Evolutionary conservation across 2,329 filamentous ascomycete species (phyloP).

Genomic region (Ascomycota sp.): DNA sequence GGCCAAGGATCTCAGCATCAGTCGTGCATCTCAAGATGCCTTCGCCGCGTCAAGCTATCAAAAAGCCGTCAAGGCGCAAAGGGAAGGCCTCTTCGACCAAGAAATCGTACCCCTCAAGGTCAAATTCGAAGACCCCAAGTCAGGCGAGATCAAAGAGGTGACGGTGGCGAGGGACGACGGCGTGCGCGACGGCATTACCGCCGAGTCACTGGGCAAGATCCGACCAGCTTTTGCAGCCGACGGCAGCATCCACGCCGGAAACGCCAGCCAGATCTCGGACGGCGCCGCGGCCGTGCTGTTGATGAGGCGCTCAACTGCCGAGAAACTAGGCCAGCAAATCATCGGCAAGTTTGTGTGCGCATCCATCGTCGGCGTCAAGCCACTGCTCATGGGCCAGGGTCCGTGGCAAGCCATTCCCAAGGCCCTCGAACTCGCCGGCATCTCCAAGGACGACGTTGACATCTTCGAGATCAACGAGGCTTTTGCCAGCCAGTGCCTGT

Average conservation of each 20-base stretch:
- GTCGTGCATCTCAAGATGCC: conserved; percentile 59
- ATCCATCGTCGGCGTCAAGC: conserved; percentile 71
- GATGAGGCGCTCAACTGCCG: conserved; percentile 84
- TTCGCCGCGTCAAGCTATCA: conserved; percentile 89
- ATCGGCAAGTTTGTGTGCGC: conserved; percentile 83
- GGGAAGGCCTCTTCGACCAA: conserved; percentile 74
- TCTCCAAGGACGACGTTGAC: conserved; percentile 78
- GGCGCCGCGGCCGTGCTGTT: conserved; percentile 86
- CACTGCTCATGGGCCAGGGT: conserved; percentile 87
- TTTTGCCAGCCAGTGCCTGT: conserved; percentile 86
- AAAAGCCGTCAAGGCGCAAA: conserved; percentile 72
- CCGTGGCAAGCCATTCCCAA: conserved; percentile 93
- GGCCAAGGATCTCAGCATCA: conserved; percentile 65
- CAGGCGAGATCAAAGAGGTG: conserved; percentile 64
- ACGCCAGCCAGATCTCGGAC: conserved; percentile 88
- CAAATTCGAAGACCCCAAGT: conserved; percentile 79
- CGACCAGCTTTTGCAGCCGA: conserved; percentile 76
- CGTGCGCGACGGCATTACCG: conserved; percentile 65
- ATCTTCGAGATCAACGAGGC: conserved; percentile 99
- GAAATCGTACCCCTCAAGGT: conserved; percentile 79
- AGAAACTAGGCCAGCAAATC: conserved; percentile 71
- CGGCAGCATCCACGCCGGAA: conserved; percentile 87
- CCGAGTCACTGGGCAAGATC: conserved; percentile 80
- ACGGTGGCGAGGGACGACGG: conserved; percentile 77
- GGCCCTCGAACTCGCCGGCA: conserved; percentile 69